Percentiles rank a stretch among this genome's conserved stretches.
Conservation (phyloP, 2,329 filamentous ascomycete genomes). For the Blastomyces gilchristii region DNA sequence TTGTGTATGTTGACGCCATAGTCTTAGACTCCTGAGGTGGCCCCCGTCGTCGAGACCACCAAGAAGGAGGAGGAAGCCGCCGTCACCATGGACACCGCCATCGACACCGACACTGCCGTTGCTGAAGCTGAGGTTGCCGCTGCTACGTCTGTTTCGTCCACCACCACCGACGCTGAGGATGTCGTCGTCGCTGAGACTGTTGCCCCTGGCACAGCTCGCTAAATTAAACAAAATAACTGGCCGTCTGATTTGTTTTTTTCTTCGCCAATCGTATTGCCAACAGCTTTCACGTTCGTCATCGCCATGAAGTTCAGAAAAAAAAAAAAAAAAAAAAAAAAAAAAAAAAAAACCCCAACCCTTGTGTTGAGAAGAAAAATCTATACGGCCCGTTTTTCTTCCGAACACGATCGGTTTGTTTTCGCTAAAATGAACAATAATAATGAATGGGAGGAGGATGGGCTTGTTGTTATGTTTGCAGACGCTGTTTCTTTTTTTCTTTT, state of each 20-base stretch:
- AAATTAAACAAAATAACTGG: background rate
- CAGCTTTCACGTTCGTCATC: background rate
- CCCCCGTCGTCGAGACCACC: background rate
- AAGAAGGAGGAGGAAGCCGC: background rate
- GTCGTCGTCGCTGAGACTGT: background rate
- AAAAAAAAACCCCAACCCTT: too few relatives aligned
- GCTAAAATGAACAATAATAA: too few relatives aligned
- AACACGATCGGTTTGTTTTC: too few relatives aligned
- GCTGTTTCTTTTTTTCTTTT: background rate
- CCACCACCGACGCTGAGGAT: background rate
- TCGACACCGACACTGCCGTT: too few relatives aligned
- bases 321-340: too few relatives aligned
- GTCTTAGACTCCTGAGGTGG: background rate
- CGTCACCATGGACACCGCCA: too few relatives aligned
- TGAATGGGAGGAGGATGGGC: too few relatives aligned
- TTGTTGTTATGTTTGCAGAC: background rate
- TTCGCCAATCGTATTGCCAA: background rate
- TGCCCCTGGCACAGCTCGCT: background rate
- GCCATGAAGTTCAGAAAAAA: background rate
- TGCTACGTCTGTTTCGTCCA: background rate
- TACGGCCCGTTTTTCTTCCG: too few relatives aligned
- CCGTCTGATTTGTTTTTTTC: too few relatives aligned
- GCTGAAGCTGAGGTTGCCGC: background rate
- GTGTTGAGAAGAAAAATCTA: too few relatives aligned
- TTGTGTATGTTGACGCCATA: slow-evolving; percentile 3